Base-by-base conservation (phyloP, 2,329 filamentous ascomycete genomes). In the Pseudovirgaria hyperparasitica region DNA sequence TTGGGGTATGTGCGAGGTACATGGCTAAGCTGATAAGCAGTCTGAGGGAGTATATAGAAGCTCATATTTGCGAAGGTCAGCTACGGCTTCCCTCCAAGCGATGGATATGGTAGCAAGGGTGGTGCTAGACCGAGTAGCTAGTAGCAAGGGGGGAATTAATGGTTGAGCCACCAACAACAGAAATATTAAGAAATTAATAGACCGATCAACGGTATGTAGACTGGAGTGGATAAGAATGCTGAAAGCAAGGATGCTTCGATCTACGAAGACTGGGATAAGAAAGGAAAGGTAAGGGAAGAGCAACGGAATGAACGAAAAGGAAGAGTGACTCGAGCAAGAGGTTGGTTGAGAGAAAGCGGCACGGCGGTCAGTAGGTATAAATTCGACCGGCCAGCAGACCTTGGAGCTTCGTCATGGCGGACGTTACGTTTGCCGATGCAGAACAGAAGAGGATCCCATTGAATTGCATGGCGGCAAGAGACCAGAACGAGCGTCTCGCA, bases 21-120 rank as follows among this genome's bases (percentile, higher is more conserved):
- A 26, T 4, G 31, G 25, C 58, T 60, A 32, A 66, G 58, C 45
- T 50, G 58, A 57, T 69, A 72, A 28, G 56, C 58, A 42, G 56
- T 56, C 34, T 58, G 51, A 34, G 60, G 61, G 44, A 65, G 60
- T 44, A 54, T 49, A 50, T 54, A 54, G 41, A 54, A 53, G 40
- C 57, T 48, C 63, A 67, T 67, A 26, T 38, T 54, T 42, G 39
- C 42, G 48, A 42, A 48, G 36, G 46, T 49, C 41, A 49, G 46
- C 46, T 45, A 35, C 39, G 46, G 45, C 43, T 43, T 36, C 45
- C 42, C 41, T 45, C 46, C 49, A 20, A 11, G 11, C 49, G 50
- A 50, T 20, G 19, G 9, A 11, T 11, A 11, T 11, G n/a, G n/a
- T n/a, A n/a, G n/a, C n/a, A n/a, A n/a, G n/a, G n/a, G n/a, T n/a